Percentiles rank a stretch among this genome's conserved stretches.
phyloP scores from a whole-genome alignment of 148 eudicot species.

The Fallopia convolvulus region DNA sequence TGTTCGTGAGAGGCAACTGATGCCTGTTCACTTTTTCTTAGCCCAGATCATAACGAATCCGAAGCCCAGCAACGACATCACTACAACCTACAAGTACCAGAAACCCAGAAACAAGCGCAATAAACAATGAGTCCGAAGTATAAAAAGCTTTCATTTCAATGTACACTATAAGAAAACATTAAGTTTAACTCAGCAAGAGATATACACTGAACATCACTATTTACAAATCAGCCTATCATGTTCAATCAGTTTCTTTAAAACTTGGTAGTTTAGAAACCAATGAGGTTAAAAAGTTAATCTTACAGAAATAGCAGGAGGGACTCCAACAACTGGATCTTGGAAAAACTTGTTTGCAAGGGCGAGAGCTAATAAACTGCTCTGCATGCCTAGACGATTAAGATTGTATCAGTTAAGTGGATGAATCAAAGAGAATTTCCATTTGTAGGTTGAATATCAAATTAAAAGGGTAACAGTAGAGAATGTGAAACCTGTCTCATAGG shows the following conservation, averaged over 20 bases:
- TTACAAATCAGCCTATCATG: not conserved
- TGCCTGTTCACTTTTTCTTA: not conserved
- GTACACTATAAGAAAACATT: too few species aligned
- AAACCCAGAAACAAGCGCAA: not conserved
- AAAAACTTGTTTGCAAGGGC: slow-evolving; percentile 87
- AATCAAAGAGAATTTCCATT: not conserved
- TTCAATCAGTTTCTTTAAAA: not conserved
- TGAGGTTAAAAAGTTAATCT: slow-evolving; percentile 18
- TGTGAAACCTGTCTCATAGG: slow-evolving; percentile 81
- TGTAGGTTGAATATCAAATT: not conserved
- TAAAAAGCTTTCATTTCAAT: not conserved
- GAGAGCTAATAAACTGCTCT: slow-evolving; percentile 91
- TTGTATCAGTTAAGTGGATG: not conserved
- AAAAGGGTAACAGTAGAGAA: not conserved
- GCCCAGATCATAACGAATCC: slow-evolving; percentile 13
- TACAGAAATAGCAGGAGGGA: slow-evolving; percentile 95
- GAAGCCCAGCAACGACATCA: slow-evolving; percentile 12
- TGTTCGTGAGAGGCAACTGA: not conserved
- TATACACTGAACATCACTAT: too few species aligned
- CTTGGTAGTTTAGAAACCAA: not conserved
- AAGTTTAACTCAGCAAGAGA: not conserved
- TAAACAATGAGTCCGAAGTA: not conserved
- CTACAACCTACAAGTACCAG: slow-evolving; percentile 4
- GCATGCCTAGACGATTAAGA: slow-evolving; percentile 58
- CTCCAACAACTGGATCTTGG: slow-evolving; percentile 78